Conservation (phyloP, 208 protist genomes). For the Leishmania arabica region DNA sequence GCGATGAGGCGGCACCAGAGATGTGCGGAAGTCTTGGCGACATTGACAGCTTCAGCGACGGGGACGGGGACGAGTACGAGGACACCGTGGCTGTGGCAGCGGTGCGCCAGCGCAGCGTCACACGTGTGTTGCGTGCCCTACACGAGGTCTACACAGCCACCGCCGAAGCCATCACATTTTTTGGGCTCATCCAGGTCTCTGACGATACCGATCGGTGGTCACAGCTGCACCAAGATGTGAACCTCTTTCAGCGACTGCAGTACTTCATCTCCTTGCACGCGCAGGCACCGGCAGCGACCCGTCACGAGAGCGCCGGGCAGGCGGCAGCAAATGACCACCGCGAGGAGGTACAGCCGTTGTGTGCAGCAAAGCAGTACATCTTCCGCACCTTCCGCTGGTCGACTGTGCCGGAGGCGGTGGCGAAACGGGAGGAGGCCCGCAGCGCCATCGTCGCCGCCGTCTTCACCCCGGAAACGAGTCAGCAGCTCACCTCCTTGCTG, state of each 20-base stretch:
- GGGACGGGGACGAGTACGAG: slow-evolving; percentile 24
- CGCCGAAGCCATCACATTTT: slow-evolving; percentile 62
- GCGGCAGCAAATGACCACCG: background rate
- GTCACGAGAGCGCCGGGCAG: background rate
- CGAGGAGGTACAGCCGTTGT: background rate
- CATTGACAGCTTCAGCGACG: slow-evolving; percentile 22
- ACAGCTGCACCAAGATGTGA: slow-evolving; percentile 38
- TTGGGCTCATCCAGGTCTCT: slow-evolving; percentile 44
- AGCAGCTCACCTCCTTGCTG: slow-evolving; percentile 43
- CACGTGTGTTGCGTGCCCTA: slow-evolving; percentile 51
- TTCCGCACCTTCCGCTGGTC: slow-evolving; percentile 46
- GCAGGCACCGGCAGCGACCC: background rate
- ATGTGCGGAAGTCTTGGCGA: slow-evolving; percentile 15
- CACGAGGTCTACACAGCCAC: slow-evolving; percentile 58
- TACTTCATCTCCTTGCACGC: slow-evolving; percentile 37
- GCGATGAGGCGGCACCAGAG: background rate
- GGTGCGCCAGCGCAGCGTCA: slow-evolving; percentile 58
- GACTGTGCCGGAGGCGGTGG: slow-evolving; percentile 47
- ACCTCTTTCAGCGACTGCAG: slow-evolving; percentile 64
- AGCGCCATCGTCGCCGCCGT: slow-evolving; percentile 43
- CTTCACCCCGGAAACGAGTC: slow-evolving; percentile 49
- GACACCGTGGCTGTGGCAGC: slow-evolving; percentile 14
- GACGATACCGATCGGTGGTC: slow-evolving; percentile 39
- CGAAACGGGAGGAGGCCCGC: slow-evolving; percentile 46
- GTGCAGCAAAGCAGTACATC: slow-evolving; percentile 3